Percentiles rank a stretch among this genome's conserved stretches.
These are phyloP conservation scores for Calocybe gangraenosa DNA, from an alignment of 768 basidiomycete species.

Conservation along the genomic window DNA sequence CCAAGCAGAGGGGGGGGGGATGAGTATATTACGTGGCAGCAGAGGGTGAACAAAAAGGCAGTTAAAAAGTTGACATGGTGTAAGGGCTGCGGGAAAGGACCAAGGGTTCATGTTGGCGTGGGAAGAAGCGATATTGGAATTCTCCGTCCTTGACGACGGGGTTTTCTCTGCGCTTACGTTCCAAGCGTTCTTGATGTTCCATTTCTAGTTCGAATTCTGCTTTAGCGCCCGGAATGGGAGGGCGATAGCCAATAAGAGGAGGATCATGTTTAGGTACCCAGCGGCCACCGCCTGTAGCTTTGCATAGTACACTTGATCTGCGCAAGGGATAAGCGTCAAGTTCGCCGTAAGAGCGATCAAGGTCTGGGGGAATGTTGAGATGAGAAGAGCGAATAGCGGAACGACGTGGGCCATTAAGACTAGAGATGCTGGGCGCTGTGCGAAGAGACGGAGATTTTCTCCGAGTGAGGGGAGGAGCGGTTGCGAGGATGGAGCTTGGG, in stretches of 20 bases:
- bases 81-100: conserved; percentile 42
- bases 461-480: conserved; percentile 22
- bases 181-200: conserved; percentile 60
- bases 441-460: conserved; percentile 25
- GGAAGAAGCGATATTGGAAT: conserved; percentile 61
- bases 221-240: conserved; percentile 64
- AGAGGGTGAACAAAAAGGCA: background rate
- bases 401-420: conserved; percentile 29
- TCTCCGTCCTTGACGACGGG: conserved; percentile 62
- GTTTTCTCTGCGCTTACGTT: conserved; percentile 45
- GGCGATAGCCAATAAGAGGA: conserved; percentile 42
- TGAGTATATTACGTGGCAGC: background rate
- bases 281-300: conserved; percentile 74
- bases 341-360: conserved; percentile 59
- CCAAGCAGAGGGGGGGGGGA: conserved; percentile 1
- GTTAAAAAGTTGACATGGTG: conserved; percentile 59
- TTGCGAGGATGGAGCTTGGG: conserved; percentile 18
- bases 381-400: conserved; percentile 27
- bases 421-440: conserved; percentile 29
- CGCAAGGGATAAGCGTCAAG: conserved; percentile 72
- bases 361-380: conserved; percentile 34
- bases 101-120: conserved; percentile 42
- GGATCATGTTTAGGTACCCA: conserved; percentile 67
- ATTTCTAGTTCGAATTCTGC: conserved; percentile 66
- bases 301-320: conserved; percentile 65